Evolutionary conservation across 108 stramenopile species (phyloP).

Genomic region (Nitzschia palea): DNA sequence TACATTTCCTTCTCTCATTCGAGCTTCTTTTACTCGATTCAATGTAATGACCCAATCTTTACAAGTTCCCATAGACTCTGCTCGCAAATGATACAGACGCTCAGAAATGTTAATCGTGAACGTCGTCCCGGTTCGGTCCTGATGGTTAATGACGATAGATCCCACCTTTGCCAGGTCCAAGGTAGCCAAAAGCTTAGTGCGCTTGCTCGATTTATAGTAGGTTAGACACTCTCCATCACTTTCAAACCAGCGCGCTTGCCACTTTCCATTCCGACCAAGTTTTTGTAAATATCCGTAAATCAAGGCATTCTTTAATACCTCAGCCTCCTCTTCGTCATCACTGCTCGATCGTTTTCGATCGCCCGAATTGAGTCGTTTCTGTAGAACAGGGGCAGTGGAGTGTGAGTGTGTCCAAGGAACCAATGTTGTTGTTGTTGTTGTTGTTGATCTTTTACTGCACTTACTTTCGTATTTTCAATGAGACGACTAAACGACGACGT

Average conservation of each 20-base stretch:
- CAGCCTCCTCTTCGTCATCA: constrained; percentile 37
- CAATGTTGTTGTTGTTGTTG: too few relatives aligned
- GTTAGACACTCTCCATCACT: constrained; percentile 92
- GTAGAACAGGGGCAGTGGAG: not conserved
- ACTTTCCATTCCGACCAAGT: constrained; percentile 92
- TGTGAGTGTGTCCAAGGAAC: not conserved
- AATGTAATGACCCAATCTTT: constrained; percentile 89
- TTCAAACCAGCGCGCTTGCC: constrained; percentile 98
- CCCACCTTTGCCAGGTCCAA: constrained; percentile 87
- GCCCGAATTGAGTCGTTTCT: constrained; percentile 7
- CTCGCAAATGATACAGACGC: constrained; percentile 75
- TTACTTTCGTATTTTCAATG: constrained; percentile 30
- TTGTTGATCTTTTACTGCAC: too few relatives aligned
- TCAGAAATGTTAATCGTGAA: constrained; percentile 81
- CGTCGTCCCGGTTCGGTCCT: constrained; percentile 60
- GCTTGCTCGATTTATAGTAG: constrained; percentile 95
- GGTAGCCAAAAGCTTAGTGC: constrained; percentile 85
- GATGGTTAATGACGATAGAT: constrained; percentile 61
- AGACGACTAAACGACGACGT: constrained; percentile 37
- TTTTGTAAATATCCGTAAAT: constrained; percentile 94
- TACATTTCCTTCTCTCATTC: constrained; percentile 77
- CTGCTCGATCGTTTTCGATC: constrained; percentile 10
- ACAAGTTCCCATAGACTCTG: constrained; percentile 66
- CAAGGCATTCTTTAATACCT: constrained; percentile 34
- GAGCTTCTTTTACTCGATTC: constrained; percentile 80